These are phyloP conservation scores for Cryptococcus amylolentus DNA, from an alignment of 1,284 basidiomycete species.

Conservation along the genomic window DNA sequence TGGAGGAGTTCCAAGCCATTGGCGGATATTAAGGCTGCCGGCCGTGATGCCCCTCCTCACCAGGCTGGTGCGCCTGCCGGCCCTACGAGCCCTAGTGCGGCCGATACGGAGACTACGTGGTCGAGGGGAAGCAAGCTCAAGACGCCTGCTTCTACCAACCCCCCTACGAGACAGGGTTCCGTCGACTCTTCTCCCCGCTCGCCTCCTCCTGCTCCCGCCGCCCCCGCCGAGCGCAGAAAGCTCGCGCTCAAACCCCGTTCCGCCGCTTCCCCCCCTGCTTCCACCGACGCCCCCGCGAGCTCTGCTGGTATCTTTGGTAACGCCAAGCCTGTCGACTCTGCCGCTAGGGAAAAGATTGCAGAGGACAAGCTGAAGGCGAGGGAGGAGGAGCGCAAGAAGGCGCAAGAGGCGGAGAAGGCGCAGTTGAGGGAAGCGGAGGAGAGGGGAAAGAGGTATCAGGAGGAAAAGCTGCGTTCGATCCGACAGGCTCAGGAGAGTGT, in stretches of 20 bases:
- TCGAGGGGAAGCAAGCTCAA: constrained; percentile 47
- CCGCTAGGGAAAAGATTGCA: constrained; percentile 64
- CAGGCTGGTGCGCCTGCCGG: constrained; percentile 16
- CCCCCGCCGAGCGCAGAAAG: constrained; percentile 75
- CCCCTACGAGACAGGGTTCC: constrained; percentile 21
- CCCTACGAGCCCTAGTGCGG: constrained; percentile 46
- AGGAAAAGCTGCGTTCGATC: constrained; percentile 26
- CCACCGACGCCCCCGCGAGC: constrained; percentile 45
- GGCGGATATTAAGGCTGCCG: constrained; percentile 19
- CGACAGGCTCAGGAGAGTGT: constrained; percentile 36
- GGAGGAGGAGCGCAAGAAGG: constrained; percentile 37
- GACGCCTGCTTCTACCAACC: constrained; percentile 24
- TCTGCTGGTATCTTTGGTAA: constrained; percentile 62
- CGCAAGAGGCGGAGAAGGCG: constrained; percentile 37
- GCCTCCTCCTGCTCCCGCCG: constrained; percentile 55
- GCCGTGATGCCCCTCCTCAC: constrained; percentile 33
- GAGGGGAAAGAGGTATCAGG: constrained; percentile 18
- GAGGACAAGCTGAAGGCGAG: constrained; percentile 28
- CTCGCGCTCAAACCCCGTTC: constrained; percentile 76
- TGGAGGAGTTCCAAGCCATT: constrained; percentile 52
- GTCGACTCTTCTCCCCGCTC: constrained; percentile 55
- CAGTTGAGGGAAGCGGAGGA: neutral
- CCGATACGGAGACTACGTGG: constrained; percentile 70
- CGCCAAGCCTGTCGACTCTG: constrained; percentile 85
- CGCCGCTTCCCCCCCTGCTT: constrained; percentile 53